Base-by-base conservation (phyloP, 2,329 filamentous ascomycete genomes). In the Ceratocystis harringtonii region DNA sequence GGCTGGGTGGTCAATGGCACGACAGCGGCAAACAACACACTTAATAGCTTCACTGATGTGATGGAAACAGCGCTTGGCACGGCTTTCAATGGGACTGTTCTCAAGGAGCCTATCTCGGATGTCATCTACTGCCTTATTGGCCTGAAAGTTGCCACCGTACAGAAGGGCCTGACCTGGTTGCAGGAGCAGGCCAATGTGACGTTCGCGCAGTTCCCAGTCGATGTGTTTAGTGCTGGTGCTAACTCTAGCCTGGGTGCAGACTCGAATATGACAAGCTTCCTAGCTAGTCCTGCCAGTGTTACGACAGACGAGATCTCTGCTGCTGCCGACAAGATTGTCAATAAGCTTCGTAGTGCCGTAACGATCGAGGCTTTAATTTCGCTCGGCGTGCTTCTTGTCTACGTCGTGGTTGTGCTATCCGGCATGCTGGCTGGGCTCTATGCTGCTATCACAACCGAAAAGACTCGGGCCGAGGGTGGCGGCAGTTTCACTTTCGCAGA, bases 91-190 rank as follows among this genome's bases (percentile, higher is more conserved):
- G 86, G 84, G 60, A 96, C 92, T 0, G 76, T 92, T 52, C 85
- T 96, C 55, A 82, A 90, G 69, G 83, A 86, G 32, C 89, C 91
- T 0, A 86, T 96, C 71, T 80, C 84, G 71, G 87, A 89, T 55
- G 84, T 96, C 43, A 81, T 96, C 68, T 83, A 89, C 72, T 97
- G 94, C 72, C 80, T 97, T n/a, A 84, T 97, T 69, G 84, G 87
- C 6, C 80, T 95, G 72, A 97, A 97, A 78, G 81, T 97, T 68
- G 84, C 89, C 69, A 83, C 85, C 25, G 84, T 99, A 69, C 84
- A 97, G 74, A 87, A 88, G 72, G 94, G 88, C 12, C 80, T 97
- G n/a, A 95, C 89, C 0, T 99, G 92, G 92, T 88, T 96, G 10
- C 84, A 89, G 71, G 87, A 97, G 70, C 79, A 97, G 73, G 90